These are phyloP conservation scores for Arabidopsis hybrid DNA, from an alignment of 441 rosid species.

Conservation along the genomic window DNA sequence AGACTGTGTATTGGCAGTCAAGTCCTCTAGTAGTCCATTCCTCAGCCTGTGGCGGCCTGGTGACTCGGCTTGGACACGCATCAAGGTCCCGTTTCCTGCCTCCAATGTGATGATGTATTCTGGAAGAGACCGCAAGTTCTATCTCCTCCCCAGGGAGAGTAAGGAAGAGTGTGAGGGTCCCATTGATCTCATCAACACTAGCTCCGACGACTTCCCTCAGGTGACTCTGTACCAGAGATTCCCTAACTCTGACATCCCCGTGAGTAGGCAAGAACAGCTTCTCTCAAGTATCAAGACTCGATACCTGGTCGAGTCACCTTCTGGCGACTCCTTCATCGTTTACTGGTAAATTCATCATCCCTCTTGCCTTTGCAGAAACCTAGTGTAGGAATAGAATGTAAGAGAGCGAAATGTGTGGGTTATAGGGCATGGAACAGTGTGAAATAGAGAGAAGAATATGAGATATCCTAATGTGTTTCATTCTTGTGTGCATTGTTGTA, in stretches of 20 bases:
- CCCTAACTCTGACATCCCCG: slow-evolving; percentile 13
- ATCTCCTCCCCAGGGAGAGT: background rate
- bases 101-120: background rate
- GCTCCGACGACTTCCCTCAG: slow-evolving; percentile 19
- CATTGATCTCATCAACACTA: background rate
- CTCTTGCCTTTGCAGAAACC: background rate
- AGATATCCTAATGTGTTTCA: background rate
- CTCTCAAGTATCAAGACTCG: background rate
- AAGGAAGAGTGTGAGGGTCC: background rate
- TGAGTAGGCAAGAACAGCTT: background rate
- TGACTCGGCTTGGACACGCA: slow-evolving; percentile 13
- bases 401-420: background rate
- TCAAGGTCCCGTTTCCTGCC: background rate
- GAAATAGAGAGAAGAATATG: background rate
- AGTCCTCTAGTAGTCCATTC: background rate
- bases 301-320: slow-evolving; percentile 25
- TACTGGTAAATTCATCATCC: background rate
- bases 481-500: too few relatives aligned
- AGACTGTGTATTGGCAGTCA: slow-evolving; percentile 27
- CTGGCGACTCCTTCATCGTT: slow-evolving; percentile 30
- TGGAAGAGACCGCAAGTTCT: background rate
- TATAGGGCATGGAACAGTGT: background rate
- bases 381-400: too few relatives aligned
- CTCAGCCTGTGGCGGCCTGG: slow-evolving; percentile 20
- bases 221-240: slow-evolving; percentile 15